phyloP scores from a whole-genome alignment of 805 yeast genomes.

The Torulaspora gathmanii region DNA sequence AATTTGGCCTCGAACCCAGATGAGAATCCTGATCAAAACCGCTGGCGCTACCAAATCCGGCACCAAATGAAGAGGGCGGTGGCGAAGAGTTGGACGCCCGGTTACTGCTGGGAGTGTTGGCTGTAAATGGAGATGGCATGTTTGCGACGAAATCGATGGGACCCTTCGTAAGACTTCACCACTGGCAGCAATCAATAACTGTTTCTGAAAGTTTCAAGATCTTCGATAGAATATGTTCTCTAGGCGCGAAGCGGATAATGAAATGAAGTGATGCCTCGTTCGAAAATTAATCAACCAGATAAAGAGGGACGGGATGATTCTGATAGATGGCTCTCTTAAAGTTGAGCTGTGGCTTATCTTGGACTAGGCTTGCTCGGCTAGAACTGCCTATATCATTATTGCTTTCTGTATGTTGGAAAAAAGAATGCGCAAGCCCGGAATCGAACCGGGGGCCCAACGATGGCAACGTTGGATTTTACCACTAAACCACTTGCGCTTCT shows the following conservation, averaged over 20 bases:
- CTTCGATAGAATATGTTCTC: background rate
- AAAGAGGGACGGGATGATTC: background rate
- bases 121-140: constrained; percentile 27
- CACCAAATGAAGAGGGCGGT: constrained; percentile 32
- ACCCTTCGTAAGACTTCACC: background rate
- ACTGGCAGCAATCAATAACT: too few relatives aligned
- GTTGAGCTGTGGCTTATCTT: too few relatives aligned
- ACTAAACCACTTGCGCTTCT: constrained; percentile 26
- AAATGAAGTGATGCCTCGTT: background rate
- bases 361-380: too few relatives aligned
- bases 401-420: background rate
- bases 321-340: background rate
- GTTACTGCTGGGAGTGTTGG: constrained; percentile 18
- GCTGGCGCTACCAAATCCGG: constrained; percentile 30
- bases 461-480: constrained; percentile 29
- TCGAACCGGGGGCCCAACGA: constrained; percentile 31
- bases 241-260: background rate
- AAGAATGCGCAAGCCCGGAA: constrained; percentile 27
- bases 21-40: constrained; percentile 29
- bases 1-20: constrained; percentile 25
- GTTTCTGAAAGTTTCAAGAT: background rate
- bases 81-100: constrained; percentile 28
- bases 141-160: background rate
- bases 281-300: background rate
- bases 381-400: too few relatives aligned